These are phyloP conservation scores for Coelastrella sp. DNA, from an alignment of 139 green algal genomes.

Conservation along the genomic window DNA sequence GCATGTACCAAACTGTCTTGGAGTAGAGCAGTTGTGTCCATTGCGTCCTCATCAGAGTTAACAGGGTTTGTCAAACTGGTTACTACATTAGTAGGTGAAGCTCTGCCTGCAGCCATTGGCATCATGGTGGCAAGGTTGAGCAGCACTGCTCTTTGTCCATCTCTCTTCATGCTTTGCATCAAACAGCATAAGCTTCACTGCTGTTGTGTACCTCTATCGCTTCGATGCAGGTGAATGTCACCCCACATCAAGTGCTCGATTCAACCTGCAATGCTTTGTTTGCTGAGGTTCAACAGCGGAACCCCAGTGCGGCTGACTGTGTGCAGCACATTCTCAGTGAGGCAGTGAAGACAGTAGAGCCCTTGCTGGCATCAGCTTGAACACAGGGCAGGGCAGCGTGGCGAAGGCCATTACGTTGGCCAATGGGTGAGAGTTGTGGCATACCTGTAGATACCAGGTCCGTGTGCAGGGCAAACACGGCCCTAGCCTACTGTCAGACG, in stretches of 20 bases:
- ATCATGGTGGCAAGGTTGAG: too few species aligned
- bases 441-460: too few species aligned
- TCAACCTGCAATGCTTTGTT: not conserved
- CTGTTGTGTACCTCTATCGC: too few species aligned
- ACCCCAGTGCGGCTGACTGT: conserved; percentile 10
- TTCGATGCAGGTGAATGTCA: not conserved
- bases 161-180: not conserved
- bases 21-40: not conserved
- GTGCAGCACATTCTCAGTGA: not conserved
- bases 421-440: too few species aligned
- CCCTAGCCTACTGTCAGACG: too few species aligned
- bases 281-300: not conserved
- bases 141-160: too few species aligned
- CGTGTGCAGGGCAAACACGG: too few species aligned
- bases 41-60: not conserved
- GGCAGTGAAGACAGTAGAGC: not conserved
- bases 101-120: too few species aligned
- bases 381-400: too few species aligned
- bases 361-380: not conserved
- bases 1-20: not conserved
- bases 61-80: not conserved
- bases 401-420: too few species aligned
- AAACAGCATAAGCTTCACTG: not conserved
- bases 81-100: too few species aligned
- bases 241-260: not conserved